A percentile compares a stretch with the other conserved stretches of the same genome.
phyloP scores from a whole-genome alignment of 805 yeast species.

The Metschnikowia baotianmanensis region DNA sequence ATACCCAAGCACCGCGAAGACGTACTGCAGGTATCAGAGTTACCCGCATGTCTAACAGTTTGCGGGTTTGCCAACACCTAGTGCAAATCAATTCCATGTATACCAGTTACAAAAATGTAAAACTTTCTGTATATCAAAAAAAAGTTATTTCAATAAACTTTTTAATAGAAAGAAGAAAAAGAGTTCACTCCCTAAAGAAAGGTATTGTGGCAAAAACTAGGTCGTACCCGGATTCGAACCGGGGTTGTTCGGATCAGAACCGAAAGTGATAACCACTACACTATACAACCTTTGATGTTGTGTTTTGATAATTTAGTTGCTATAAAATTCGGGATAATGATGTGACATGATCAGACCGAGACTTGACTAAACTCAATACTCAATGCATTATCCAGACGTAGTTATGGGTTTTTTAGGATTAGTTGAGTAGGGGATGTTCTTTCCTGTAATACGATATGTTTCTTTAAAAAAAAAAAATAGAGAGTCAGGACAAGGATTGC shows the following conservation, averaged over 20 bases:
- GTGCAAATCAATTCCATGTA: no score
- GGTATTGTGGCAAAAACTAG: slow-evolving; percentile 28
- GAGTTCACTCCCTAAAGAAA: neutral
- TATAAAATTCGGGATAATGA: no score
- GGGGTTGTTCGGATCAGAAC: slow-evolving; percentile 83
- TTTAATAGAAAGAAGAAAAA: neutral
- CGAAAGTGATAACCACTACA: slow-evolving; percentile 81
- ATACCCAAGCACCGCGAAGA: slow-evolving; percentile 15
- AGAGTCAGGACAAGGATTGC: no score
- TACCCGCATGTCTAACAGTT: slow-evolving; percentile 11
- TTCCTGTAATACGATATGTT: no score
- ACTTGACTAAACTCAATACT: no score
- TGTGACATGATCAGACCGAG: no score
- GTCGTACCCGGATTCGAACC: slow-evolving; percentile 86
- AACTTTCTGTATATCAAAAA: neutral
- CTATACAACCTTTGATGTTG: slow-evolving; percentile 45
- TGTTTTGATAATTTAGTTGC: no score
- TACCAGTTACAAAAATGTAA: no score
- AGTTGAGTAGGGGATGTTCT: no score
- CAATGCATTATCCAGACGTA: no score
- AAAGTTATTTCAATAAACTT: neutral
- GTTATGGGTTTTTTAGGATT: no score
- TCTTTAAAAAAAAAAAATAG: no score
- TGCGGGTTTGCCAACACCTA: neutral
- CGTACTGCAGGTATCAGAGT: slow-evolving; percentile 9